phyloP scores from a whole-genome alignment of 2,329 filamentous ascomycete genomes.

The Trichoderma koningii region DNA sequence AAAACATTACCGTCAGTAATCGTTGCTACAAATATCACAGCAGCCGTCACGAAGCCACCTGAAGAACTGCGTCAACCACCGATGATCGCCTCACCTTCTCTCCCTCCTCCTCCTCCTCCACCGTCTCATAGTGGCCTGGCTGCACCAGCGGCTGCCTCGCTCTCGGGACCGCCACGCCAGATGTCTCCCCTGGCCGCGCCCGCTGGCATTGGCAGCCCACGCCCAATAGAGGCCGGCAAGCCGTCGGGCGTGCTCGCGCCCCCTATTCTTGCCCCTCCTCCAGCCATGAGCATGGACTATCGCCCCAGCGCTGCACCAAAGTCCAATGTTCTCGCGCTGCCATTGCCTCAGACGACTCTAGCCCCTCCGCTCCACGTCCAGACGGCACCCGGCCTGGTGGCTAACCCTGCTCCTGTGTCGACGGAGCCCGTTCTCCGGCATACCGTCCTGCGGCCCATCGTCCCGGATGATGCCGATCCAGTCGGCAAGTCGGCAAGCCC shows the following conservation, averaged over 20 bases:
- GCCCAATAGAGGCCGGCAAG: slow-evolving; percentile 33
- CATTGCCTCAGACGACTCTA: slow-evolving; percentile 39
- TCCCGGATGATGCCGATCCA: neutral
- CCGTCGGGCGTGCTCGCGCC: slow-evolving; percentile 43
- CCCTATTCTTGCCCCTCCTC: slow-evolving; percentile 43
- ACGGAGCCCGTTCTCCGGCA: slow-evolving; percentile 9
- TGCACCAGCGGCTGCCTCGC: slow-evolving; percentile 28
- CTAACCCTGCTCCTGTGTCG: neutral
- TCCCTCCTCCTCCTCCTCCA: slow-evolving; percentile 26
- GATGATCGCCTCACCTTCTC: slow-evolving; percentile 31
- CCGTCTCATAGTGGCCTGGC: slow-evolving; percentile 31
- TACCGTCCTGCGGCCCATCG: slow-evolving; percentile 12
- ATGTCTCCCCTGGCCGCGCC: slow-evolving; percentile 31
- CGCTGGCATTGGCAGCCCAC: slow-evolving; percentile 30
- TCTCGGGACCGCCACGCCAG: slow-evolving; percentile 17
- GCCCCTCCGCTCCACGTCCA: slow-evolving; percentile 26
- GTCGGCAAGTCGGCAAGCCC: slow-evolving; percentile 22
- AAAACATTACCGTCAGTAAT: neutral
- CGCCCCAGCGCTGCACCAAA: slow-evolving; percentile 37
- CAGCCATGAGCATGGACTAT: slow-evolving; percentile 35
- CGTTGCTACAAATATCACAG: neutral
- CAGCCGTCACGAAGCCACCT: neutral
- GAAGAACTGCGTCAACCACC: slow-evolving; percentile 14
- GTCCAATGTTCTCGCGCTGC: slow-evolving; percentile 49
- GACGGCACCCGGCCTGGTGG: neutral